Evolutionary conservation across 331 rosid genomes (phyloP).

Genomic region (Quercus phellos): DNA sequence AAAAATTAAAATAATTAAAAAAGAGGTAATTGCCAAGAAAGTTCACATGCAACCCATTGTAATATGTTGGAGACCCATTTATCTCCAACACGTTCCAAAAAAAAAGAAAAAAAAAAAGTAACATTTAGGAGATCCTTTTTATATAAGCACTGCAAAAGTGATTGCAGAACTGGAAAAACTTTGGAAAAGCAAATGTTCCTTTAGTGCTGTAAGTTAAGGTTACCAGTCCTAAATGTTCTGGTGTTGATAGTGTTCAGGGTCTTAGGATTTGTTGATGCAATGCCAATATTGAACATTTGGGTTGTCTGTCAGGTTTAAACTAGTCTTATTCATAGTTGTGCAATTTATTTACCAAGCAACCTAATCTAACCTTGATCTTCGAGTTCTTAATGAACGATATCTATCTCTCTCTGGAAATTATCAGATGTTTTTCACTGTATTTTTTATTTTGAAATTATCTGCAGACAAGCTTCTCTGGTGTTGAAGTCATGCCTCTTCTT

Average conservation of each 20-base stretch:
- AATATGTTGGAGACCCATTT: not conserved
- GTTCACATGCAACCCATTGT: not conserved
- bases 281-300: not conserved
- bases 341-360: not conserved
- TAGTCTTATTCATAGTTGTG: not conserved
- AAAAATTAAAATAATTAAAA: not conserved
- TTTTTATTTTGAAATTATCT: constrained; percentile 24
- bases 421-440: not conserved
- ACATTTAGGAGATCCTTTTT: no score
- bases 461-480: constrained; percentile 95
- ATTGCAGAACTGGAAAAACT: not conserved
- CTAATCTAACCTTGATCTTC: not conserved
- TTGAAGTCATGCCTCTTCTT: constrained; percentile 95
- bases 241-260: not conserved
- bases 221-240: not conserved
- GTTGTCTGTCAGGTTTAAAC: not conserved
- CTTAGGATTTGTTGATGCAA: not conserved
- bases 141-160: no score
- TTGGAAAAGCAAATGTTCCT: not conserved
- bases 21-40: not conserved
- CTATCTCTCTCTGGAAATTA: not conserved
- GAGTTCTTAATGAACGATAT: not conserved
- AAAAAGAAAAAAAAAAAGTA: no score
- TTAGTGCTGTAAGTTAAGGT: not conserved
- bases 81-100: no score